These are phyloP conservation scores for Pneumocystis wakefieldiae DNA, from an alignment of 1,139 yeast genomes.

Conservation along the genomic window DNA sequence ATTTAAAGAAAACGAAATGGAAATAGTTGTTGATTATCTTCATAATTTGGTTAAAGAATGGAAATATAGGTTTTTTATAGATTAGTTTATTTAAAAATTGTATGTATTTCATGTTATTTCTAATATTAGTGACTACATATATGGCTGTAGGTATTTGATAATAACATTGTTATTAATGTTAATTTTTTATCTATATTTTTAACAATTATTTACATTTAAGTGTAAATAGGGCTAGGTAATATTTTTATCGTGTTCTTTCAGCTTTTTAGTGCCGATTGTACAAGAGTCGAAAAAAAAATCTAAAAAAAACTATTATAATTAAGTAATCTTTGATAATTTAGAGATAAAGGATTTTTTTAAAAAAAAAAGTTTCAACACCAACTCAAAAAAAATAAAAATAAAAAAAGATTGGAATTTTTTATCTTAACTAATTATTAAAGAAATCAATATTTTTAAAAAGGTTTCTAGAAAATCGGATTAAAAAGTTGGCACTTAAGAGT, in stretches of 20 bases:
- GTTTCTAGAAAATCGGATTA: not conserved
- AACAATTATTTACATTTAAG: not conserved
- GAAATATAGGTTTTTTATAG: not conserved
- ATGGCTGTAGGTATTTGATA: not conserved
- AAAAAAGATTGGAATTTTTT: not conserved
- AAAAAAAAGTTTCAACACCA: not conserved
- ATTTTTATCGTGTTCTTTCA: not conserved
- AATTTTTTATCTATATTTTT: not conserved
- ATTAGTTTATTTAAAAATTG: not conserved
- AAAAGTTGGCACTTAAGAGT: not conserved
- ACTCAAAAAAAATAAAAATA: not conserved
- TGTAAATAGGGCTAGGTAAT: not conserved
- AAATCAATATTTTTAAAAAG: not conserved
- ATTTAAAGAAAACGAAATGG: conserved; percentile 15
- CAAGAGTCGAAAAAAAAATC: not conserved
- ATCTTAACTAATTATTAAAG: not conserved
- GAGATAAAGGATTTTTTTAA: not conserved
- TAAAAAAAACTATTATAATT: not conserved
- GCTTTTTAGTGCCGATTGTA: not conserved
- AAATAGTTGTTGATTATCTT: conserved; percentile 28
- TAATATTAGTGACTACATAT: not conserved
- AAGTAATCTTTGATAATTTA: not conserved
- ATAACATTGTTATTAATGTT: not conserved
- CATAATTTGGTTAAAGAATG: conserved; percentile 3
- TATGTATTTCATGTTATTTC: not conserved